phyloP scores from a whole-genome alignment of 2,329 filamentous ascomycete genomes.

The Claviceps pazoutovae region DNA sequence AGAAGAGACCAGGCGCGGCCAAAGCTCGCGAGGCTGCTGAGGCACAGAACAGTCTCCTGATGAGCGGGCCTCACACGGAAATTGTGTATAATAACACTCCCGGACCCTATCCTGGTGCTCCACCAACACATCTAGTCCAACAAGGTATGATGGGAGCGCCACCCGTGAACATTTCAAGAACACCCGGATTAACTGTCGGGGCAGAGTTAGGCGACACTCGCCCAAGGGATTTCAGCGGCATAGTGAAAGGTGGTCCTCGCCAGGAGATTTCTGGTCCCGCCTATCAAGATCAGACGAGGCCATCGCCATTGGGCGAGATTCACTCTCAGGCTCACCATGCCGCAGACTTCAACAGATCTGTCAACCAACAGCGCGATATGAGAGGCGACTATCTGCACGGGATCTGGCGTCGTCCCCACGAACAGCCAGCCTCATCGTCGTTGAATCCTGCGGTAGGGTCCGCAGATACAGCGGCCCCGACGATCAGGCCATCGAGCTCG shows the following conservation, averaged over 20 bases:
- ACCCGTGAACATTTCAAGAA: constrained; percentile 52
- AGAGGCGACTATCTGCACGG: constrained; percentile 68
- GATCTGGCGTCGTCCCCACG: constrained; percentile 72
- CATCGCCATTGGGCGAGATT: constrained; percentile 64
- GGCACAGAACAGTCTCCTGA: constrained; percentile 47
- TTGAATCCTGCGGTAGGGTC: constrained; percentile 33
- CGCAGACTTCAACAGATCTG: constrained; percentile 76
- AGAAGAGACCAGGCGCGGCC: constrained; percentile 85
- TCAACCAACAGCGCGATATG: constrained; percentile 67
- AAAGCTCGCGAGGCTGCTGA: constrained; percentile 76
- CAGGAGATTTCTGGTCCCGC: constrained; percentile 80
- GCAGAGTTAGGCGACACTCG: constrained; percentile 66
- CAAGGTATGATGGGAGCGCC: constrained; percentile 55
- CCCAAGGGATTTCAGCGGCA: constrained; percentile 67
- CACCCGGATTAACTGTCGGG: constrained; percentile 73
- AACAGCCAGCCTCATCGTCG: constrained; percentile 46
- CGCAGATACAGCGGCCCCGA: constrained; percentile 29
- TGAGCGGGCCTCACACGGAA: constrained; percentile 62
- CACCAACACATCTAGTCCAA: constrained; percentile 56
- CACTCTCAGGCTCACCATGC: constrained; percentile 77
- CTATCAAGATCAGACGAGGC: constrained; percentile 75
- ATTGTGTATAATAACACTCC: constrained; percentile 75
- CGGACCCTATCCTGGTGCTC: constrained; percentile 49
- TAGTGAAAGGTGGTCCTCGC: constrained; percentile 62
- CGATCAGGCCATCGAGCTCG: constrained; percentile 41